A percentile compares a stretch with the other conserved stretches of the same genome.
Conservation (phyloP, 2,329 filamentous ascomycete species). For the Amauroascus verrucosus region DNA sequence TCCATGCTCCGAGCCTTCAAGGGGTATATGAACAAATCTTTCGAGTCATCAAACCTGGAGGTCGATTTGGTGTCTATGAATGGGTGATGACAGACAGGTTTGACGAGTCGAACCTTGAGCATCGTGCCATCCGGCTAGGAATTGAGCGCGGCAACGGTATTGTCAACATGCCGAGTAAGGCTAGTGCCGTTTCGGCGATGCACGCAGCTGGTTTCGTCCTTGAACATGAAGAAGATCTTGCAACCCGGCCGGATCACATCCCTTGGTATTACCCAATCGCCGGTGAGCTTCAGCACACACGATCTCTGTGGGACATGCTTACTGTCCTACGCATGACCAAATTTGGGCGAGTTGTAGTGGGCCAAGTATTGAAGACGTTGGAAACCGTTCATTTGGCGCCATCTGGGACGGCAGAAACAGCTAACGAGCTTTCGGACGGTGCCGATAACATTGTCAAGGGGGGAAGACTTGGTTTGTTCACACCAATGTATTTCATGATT, state of each 20-base stretch:
- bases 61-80: slow-evolving; percentile 22
- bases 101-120: slow-evolving; percentile 19
- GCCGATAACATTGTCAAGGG: slow-evolving; percentile 15
- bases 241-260: slow-evolving; percentile 15
- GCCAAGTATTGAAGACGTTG: slow-evolving; percentile 13
- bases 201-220: slow-evolving; percentile 21
- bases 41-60: slow-evolving; percentile 25
- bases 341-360: slow-evolving; percentile 1
- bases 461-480: slow-evolving; percentile 16
- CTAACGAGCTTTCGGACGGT: slow-evolving; percentile 15
- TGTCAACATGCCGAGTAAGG: slow-evolving; percentile 19
- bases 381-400: slow-evolving; percentile 17
- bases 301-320: slow-evolving; percentile 16
- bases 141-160: slow-evolving; percentile 25
- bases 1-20: slow-evolving; percentile 22
- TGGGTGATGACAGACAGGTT: slow-evolving; percentile 25
- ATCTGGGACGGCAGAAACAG: slow-evolving; percentile 13
- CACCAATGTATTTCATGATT: slow-evolving; percentile 20
- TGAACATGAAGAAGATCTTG: slow-evolving; percentile 22
- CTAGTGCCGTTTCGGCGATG: slow-evolving; percentile 19
- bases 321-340: slow-evolving; percentile 11
- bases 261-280: slow-evolving; percentile 21
- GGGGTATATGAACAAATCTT: slow-evolving; percentile 22
- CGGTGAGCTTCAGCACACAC: slow-evolving; percentile 13
- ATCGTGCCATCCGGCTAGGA: slow-evolving; percentile 20